Evolutionary conservation across 164 flowering plant genomes (phyloP).

Genomic region (Macadamia integrifolia): DNA sequence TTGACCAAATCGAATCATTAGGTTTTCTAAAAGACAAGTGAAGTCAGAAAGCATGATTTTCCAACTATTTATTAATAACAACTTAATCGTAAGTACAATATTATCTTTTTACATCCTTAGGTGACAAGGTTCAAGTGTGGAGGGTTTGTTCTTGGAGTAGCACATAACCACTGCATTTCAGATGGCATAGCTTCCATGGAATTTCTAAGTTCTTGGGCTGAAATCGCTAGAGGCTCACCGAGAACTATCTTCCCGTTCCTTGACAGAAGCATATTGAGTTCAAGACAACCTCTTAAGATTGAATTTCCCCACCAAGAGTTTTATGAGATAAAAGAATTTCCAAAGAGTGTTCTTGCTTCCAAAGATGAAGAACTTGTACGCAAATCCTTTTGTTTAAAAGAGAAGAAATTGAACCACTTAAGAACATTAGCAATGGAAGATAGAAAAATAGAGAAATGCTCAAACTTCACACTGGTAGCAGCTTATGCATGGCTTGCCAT

Average conservation of each 20-base stretch:
- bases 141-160: conserved; percentile 16
- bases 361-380: neutral
- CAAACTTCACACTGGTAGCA: too few relatives aligned
- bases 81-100: neutral
- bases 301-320: neutral
- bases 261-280: neutral
- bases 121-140: conserved; percentile 39
- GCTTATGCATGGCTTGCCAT: too few relatives aligned
- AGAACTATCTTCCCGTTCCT: neutral
- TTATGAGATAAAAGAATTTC: too few relatives aligned
- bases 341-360: neutral
- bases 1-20: too few relatives aligned
- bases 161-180: neutral
- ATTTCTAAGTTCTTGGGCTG: neutral
- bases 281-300: neutral
- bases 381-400: neutral
- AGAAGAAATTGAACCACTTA: too few relatives aligned
- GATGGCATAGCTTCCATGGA: neutral
- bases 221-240: neutral
- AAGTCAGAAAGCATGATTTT: too few relatives aligned
- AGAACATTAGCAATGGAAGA: too few relatives aligned
- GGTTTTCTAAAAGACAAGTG: too few relatives aligned
- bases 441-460: too few relatives aligned
- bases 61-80: too few relatives aligned
- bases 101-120: conserved; percentile 13